Conservation (phyloP, 2,329 filamentous ascomycete species). For the Macrophomina tecta region DNA sequence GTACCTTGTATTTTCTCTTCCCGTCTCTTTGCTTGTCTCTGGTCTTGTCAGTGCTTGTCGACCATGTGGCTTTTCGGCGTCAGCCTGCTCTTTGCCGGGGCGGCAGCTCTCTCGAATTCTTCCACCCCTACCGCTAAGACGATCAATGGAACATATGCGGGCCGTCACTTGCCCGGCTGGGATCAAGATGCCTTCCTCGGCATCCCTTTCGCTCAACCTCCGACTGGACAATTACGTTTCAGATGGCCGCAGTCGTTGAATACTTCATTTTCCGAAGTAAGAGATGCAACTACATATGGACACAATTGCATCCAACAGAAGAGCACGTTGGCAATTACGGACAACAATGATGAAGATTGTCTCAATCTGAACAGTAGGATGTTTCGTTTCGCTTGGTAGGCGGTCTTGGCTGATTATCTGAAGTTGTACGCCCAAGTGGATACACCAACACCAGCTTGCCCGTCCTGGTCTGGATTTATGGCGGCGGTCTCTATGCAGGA, state of each 20-base stretch:
- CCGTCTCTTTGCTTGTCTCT: background rate
- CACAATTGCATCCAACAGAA: constrained; percentile 52
- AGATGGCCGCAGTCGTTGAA: constrained; percentile 30
- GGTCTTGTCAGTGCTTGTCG: background rate
- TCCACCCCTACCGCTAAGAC: constrained; percentile 21
- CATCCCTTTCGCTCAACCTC: constrained; percentile 46
- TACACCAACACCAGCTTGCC: constrained; percentile 35
- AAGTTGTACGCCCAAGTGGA: constrained; percentile 54
- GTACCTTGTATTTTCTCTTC: background rate
- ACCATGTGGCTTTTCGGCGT: background rate
- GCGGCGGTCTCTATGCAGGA: constrained; percentile 28
- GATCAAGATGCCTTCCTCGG: constrained; percentile 35
- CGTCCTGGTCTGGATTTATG: constrained; percentile 34
- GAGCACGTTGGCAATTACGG: constrained; percentile 17
- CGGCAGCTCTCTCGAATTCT: constrained; percentile 13
- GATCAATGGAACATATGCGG: constrained; percentile 28
- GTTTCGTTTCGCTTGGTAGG: constrained; percentile 63
- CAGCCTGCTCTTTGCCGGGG: background rate
- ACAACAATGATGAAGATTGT: constrained; percentile 53
- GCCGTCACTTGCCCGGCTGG: constrained; percentile 24
- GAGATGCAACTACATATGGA: constrained; percentile 48
- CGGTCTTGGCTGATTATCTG: constrained; percentile 58
- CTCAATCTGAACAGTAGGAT: constrained; percentile 43
- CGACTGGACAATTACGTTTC: constrained; percentile 35
- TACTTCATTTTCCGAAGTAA: constrained; percentile 47